phyloP scores from a whole-genome alignment of 345 rosid species.

The Populus deltoides region DNA sequence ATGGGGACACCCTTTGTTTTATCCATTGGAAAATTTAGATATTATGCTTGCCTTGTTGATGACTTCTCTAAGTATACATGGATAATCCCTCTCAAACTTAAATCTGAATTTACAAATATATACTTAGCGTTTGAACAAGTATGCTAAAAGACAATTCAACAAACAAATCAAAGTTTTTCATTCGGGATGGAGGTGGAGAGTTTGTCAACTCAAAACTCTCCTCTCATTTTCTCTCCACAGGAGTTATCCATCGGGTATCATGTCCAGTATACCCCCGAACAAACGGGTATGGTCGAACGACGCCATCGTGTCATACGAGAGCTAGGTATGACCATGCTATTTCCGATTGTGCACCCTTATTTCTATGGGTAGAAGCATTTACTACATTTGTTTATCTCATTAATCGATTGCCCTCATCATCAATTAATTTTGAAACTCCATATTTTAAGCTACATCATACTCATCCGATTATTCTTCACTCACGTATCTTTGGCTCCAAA shows the following conservation, averaged over 20 bases:
- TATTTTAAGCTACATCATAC: background rate
- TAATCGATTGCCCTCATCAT: background rate
- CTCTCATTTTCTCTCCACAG: background rate
- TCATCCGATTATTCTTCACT: background rate
- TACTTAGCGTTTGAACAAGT: background rate
- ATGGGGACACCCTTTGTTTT: background rate
- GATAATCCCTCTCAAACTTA: background rate
- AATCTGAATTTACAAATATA: background rate
- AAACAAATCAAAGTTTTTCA: background rate
- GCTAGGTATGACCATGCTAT: constrained; percentile 1
- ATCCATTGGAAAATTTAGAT: background rate
- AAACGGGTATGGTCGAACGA: background rate
- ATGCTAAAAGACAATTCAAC: background rate
- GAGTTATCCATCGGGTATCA: background rate
- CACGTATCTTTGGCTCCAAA: background rate
- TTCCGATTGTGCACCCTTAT: background rate
- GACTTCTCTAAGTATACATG: background rate
- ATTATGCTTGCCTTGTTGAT: background rate
- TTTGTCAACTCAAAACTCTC: background rate
- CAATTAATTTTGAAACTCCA: background rate
- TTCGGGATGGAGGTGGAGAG: background rate
- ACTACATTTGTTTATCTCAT: background rate
- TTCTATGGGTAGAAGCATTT: background rate
- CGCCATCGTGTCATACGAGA: background rate
- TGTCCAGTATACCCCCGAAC: background rate